A percentile compares a stretch with the other conserved stretches of the same genome.
Conservation (phyloP, 352 stramenopile species). For the Pythium insidiosum region DNA sequence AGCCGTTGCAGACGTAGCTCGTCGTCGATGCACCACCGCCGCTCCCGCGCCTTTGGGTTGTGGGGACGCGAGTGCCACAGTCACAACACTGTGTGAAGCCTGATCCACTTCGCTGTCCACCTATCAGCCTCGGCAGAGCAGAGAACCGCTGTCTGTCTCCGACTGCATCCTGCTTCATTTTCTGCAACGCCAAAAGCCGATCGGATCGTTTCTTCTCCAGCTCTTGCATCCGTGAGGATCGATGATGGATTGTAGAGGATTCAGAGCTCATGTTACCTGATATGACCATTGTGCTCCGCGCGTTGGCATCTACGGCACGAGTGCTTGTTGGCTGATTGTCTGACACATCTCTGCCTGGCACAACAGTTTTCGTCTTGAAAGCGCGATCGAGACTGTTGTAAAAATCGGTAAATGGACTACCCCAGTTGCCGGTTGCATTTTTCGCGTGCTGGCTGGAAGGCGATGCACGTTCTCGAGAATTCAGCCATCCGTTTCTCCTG, state of each 20-base stretch:
- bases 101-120: slow-evolving; percentile 60
- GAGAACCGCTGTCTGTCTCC: slow-evolving; percentile 45
- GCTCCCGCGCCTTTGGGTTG: background rate
- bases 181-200: slow-evolving; percentile 29
- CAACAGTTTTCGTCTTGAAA: too few species aligned
- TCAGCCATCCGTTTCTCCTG: slow-evolving; percentile 13
- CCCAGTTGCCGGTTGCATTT: too few species aligned
- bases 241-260: too few species aligned
- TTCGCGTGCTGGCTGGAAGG: slow-evolving; percentile 3
- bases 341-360: too few species aligned
- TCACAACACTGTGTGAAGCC: slow-evolving; percentile 47
- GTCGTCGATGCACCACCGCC: background rate
- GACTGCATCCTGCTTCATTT: slow-evolving; percentile 48
- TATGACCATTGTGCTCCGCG: too few species aligned
- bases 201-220: slow-evolving; percentile 54
- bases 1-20: slow-evolving; percentile 31
- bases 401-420: too few species aligned
- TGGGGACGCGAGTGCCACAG: slow-evolving; percentile 28
- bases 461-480: too few species aligned
- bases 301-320: too few species aligned
- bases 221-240: slow-evolving; percentile 42
- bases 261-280: too few species aligned
- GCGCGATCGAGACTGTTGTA: too few species aligned
- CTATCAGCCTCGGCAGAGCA: slow-evolving; percentile 56
- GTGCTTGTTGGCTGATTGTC: too few species aligned